These are phyloP conservation scores for Epicoccum sorghinum DNA, from an alignment of 2,329 filamentous ascomycete genomes.

Conservation along the genomic window DNA sequence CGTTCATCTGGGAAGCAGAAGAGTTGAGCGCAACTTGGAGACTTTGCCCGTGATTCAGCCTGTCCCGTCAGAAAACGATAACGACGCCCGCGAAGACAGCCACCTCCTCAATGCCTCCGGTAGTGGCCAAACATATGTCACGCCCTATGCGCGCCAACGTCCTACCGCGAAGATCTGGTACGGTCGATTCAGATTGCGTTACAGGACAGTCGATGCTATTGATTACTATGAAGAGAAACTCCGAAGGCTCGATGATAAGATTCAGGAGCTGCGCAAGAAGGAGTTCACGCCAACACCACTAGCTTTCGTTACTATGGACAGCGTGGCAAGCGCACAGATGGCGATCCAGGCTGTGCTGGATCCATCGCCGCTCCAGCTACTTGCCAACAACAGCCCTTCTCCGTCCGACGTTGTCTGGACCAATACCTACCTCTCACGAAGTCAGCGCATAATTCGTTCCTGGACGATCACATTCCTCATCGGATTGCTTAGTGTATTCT, in stretches of 20 bases:
- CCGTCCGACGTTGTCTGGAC: conserved; percentile 94
- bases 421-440: conserved; percentile 84
- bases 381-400: conserved; percentile 85
- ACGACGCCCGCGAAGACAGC: conserved; percentile 57
- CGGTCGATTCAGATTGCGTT: conserved; percentile 74
- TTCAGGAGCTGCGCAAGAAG: conserved; percentile 72
- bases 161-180: conserved; percentile 79
- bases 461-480: conserved; percentile 88
- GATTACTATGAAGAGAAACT: conserved; percentile 93
- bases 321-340: conserved; percentile 91
- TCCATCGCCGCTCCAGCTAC: conserved; percentile 81
- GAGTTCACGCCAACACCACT: conserved; percentile 79
- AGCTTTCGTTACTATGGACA: conserved; percentile 97
- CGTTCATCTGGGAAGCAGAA: conserved; percentile 68
- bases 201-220: conserved; percentile 82
- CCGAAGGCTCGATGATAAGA: conserved; percentile 76
- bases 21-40: conserved; percentile 55
- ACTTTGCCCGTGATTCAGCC: conserved; percentile 59
- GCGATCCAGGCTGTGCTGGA: conserved; percentile 93
- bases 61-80: conserved; percentile 41
- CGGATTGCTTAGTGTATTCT: conserved; percentile 81
- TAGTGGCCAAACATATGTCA: conserved; percentile 43
- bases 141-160: conserved; percentile 55
- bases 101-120: conserved; percentile 63
- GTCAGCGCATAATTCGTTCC: conserved; percentile 73